Evolutionary conservation across 768 basidiomycete genomes (phyloP), one percentile per base, ranked within the genome.

Genomic region (Mycena albidolilacea): DNA sequence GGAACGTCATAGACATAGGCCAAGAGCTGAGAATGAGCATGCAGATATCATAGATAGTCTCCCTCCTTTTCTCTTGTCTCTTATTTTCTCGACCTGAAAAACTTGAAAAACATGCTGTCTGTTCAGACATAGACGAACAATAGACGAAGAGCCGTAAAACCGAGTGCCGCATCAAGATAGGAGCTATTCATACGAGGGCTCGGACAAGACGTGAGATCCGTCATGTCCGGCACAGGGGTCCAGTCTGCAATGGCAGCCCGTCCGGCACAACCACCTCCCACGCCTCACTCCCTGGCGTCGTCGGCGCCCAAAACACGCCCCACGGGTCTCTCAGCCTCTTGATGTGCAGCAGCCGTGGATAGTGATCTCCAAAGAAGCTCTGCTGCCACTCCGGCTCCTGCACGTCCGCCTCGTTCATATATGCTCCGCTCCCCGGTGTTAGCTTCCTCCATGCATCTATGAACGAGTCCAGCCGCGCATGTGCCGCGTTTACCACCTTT

Each of bases 361-460:
- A 77, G 64, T 77, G 54, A 48, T 58, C 58, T 10, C 76, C 76
- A 60, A 64, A 77, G 64, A 70, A 76, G 17, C 63, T 63, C 50
- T 35, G 39, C 60, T 63, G 63, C 59, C 64, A 69, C 57, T 74
- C 59, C 19, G 54, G 50, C 61, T 75, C 73, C 23, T 71, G 46
- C 21, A 43, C 17, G 35, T 69, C 21, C 23, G 23, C 23, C 23
- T 23, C 23, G 23, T 23, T 23, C 23, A 23, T 23, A 23, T 23
- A 23, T 23, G 61, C 61, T 15, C 61, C 61, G 61, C 61, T 62
- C 61, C 61, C 61, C 44, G 61, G 61, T n/a, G 61, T 62, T n/a
- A 62, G 43, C 61, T 62, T 62, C 61, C 61, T 62, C 61, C 61
- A 62, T 30, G 61, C 61, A 21, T 44, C 61, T 11, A 62, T 21